Conservation (phyloP, 345 rosid species). For the Nephelium lappaceum region DNA sequence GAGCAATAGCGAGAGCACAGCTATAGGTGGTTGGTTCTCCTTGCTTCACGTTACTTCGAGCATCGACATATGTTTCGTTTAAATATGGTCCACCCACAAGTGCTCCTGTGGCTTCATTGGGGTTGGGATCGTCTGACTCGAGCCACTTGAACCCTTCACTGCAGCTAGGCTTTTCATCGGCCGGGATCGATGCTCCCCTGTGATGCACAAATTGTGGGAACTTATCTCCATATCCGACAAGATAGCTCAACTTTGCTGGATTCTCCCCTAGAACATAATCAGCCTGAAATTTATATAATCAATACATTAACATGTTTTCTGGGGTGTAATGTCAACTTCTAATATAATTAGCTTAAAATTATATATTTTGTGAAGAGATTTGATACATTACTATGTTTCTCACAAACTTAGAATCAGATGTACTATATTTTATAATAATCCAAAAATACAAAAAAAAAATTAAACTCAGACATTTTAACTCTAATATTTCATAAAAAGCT, state of each 20-base stretch:
- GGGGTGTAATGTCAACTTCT: too few species aligned
- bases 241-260: constrained; percentile 74
- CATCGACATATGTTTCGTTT: constrained; percentile 71
- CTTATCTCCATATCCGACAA: constrained; percentile 88
- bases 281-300: constrained; percentile 56
- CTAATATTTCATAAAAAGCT: too few species aligned
- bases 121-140: constrained; percentile 63
- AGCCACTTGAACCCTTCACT: constrained; percentile 77
- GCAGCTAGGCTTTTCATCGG: constrained; percentile 68
- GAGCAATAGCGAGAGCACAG: constrained; percentile 80
- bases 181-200: constrained; percentile 94
- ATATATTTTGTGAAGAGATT: too few species aligned
- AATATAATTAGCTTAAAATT: too few species aligned
- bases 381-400: too few species aligned
- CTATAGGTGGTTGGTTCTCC: constrained; percentile 87
- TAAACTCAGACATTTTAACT: too few species aligned
- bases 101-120: constrained; percentile 80
- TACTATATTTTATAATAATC: too few species aligned
- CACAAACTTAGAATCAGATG: too few species aligned
- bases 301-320: too few species aligned
- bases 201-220: constrained; percentile 86
- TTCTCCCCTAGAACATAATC: constrained; percentile 86
- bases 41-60: constrained; percentile 74
- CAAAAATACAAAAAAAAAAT: too few species aligned
- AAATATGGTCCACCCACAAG: constrained; percentile 88